Evolutionary conservation across 169 alveolate species (phyloP), one percentile per base, ranked within the genome.

Genomic region (Blepharisma undulans): DNA sequence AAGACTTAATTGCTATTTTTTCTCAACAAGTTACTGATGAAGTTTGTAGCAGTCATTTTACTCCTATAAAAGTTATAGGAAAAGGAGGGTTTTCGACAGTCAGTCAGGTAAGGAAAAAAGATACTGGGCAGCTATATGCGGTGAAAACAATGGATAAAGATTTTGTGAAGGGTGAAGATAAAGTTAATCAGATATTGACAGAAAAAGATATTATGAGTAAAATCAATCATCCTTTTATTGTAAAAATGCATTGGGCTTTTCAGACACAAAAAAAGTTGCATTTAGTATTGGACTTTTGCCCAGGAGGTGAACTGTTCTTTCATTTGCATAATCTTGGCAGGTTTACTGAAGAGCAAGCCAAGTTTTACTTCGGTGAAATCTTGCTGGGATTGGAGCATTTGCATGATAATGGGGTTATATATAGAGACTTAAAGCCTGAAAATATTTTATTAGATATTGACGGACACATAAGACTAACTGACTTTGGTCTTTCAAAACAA

Each of bases 261-360:
- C 95, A 94, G 91, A 87, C 95, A 29, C 93, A 90, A 81, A 80
- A 27, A 78, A 87, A 92, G 72, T 90, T 96, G 82, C 93, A 84
- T 86, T 92, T 96, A 87, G 94, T 94, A 4, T 84, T 95, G 60
- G 96, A 96, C 86, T 94, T 93, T 80, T 94, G 96, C 91, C 93
- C 95, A 27, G 98, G 98, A 14, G 98, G 98, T n/a, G 98, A 96
- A 92, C 90, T 96, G 88, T 94, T 94, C 90, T 94, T 89, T 90
- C 95, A 94, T 88, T 89, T 96, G 85, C 94, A 94, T 77, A 88
- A 85, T 34, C 22, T 84, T 10, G 87, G 91, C 34, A 48, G 95
- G 79, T 80, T 94, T 88, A 76, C 94, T 10, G 98, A 96, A 82
- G 96, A 94, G 21, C 94, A 93, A 66, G 97, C 98, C 27, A 90